Evolutionary conservation across 495 filamentous ascomycete genomes (phyloP).

Genomic region (Neurospora tetraspora): DNA sequence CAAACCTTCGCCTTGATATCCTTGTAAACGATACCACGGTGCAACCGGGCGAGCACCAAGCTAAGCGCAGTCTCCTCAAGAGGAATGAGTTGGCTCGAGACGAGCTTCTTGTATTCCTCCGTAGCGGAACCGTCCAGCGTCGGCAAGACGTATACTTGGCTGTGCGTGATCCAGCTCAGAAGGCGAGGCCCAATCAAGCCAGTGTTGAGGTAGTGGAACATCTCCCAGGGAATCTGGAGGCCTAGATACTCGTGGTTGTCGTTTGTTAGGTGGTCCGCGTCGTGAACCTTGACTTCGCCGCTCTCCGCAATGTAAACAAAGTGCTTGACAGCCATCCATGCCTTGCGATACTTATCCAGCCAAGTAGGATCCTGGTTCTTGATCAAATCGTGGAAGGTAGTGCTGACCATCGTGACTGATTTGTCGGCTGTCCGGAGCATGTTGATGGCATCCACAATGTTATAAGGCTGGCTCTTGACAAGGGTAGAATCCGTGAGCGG

Average conservation of each 20-base stretch:
- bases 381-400: constrained; percentile 61
- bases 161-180: constrained; percentile 68
- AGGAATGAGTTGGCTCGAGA: constrained; percentile 58
- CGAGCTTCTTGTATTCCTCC: constrained; percentile 68
- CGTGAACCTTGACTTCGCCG: constrained; percentile 63
- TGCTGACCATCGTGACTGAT: constrained; percentile 52
- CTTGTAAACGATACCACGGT: constrained; percentile 70
- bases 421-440: constrained; percentile 59
- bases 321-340: constrained; percentile 75
- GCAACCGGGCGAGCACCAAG: constrained; percentile 63
- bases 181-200: constrained; percentile 72
- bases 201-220: constrained; percentile 83
- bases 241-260: constrained; percentile 87
- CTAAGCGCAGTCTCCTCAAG: constrained; percentile 65
- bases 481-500: constrained; percentile 48
- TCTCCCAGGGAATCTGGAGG: constrained; percentile 77
- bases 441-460: constrained; percentile 57
- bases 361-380: constrained; percentile 62
- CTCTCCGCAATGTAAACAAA: constrained; percentile 68
- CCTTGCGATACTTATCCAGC: constrained; percentile 72
- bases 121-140: constrained; percentile 76
- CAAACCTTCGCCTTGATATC: constrained; percentile 69
- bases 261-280: constrained; percentile 55
- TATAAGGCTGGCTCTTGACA: constrained; percentile 39
- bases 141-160: constrained; percentile 61